phyloP scores from a whole-genome alignment of 257 asterid species.

The Nicotiana tabacum region DNA sequence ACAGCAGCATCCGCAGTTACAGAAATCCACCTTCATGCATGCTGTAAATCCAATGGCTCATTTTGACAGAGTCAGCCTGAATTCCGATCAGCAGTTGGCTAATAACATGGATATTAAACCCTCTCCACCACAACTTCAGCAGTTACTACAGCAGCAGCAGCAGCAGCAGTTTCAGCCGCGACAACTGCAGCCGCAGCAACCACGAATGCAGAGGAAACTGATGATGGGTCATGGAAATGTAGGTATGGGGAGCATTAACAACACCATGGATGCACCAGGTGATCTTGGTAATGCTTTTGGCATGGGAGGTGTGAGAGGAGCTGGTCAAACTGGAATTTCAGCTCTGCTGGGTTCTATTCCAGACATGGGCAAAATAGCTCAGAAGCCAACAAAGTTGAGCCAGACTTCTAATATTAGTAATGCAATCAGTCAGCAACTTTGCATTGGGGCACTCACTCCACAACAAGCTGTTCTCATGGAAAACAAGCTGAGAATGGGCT shows the following conservation, averaged over 20 bases:
- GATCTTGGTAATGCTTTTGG: constrained; percentile 65
- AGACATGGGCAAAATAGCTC: constrained; percentile 58
- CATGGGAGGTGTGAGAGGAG: constrained; percentile 68
- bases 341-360: constrained; percentile 60
- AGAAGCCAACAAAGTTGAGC: constrained; percentile 48
- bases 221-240: constrained; percentile 63
- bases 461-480: constrained; percentile 39
- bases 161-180: not conserved
- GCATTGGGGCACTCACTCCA: constrained; percentile 42
- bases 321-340: constrained; percentile 61
- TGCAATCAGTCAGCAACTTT: constrained; percentile 33
- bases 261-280: constrained; percentile 72
- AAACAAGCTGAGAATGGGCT: constrained; percentile 31
- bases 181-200: no score
- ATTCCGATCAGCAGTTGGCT: constrained; percentile 46
- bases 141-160: constrained; percentile 48
- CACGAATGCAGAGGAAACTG: constrained; percentile 43
- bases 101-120: constrained; percentile 50
- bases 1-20: constrained; percentile 55
- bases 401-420: constrained; percentile 52
- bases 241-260: constrained; percentile 65
- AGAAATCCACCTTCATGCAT: constrained; percentile 65
- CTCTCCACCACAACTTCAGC: constrained; percentile 54
- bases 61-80: constrained; percentile 55
- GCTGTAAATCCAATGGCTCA: constrained; percentile 56